A percentile compares a stretch with the other conserved stretches of the same genome.
These are phyloP conservation scores for Spinellus fusiger DNA, from an alignment of 192 early-diverging fungal species.

Conservation along the genomic window DNA sequence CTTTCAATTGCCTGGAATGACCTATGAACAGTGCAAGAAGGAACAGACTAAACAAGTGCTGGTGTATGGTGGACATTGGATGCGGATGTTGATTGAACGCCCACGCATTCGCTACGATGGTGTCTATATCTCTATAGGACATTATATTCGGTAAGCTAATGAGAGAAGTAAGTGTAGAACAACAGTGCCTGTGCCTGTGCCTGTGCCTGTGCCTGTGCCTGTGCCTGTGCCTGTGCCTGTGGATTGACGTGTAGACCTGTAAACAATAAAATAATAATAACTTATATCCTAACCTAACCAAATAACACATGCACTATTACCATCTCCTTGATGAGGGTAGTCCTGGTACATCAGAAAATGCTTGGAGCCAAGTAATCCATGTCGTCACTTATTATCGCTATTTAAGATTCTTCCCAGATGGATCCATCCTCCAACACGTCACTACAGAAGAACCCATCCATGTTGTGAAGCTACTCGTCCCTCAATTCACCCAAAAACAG, in stretches of 20 bases:
- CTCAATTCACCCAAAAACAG: conserved; percentile 14
- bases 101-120: conserved; percentile 38
- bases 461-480: conserved; percentile 19
- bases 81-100: conserved; percentile 37
- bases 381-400: conserved; percentile 41
- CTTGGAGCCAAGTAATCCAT: conserved; percentile 36
- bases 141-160: conserved; percentile 32
- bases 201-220: too few species aligned
- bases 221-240: too few species aligned
- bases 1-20: conserved; percentile 16
- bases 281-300: neutral
- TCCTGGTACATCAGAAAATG: conserved; percentile 26
- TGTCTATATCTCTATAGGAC: conserved; percentile 37
- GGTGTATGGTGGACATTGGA: conserved; percentile 30
- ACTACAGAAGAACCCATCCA: conserved; percentile 19
- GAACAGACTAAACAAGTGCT: conserved; percentile 14
- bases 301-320: too few species aligned
- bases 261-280: neutral
- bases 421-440: conserved; percentile 28
- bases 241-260: too few species aligned
- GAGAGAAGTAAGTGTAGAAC: too few species aligned
- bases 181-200: too few species aligned
- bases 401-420: conserved; percentile 37
- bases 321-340: conserved; percentile 8
- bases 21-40: conserved; percentile 1